Evolutionary conservation across 2,329 filamentous ascomycete species (phyloP).

Genomic region (Ascochyta clinopodiicola): DNA sequence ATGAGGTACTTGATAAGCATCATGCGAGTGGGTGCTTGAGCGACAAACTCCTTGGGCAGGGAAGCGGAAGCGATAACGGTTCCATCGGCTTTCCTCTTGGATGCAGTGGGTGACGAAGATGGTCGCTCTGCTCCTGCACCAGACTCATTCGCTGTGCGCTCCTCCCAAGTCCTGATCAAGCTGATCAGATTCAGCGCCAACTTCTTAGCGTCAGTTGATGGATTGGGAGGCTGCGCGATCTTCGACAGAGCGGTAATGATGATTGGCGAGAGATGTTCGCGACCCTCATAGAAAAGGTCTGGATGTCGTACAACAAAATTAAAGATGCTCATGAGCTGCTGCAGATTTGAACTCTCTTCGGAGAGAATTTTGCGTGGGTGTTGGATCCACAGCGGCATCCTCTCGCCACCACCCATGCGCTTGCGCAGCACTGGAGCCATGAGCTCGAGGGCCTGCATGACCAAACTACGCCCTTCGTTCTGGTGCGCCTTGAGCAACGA

Average conservation of each 20-base stretch:
- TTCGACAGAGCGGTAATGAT: conserved; percentile 91
- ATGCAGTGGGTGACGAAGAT: conserved; percentile 72
- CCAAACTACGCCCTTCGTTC: conserved; percentile 88
- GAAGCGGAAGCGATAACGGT: conserved; percentile 62
- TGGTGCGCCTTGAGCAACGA: conserved; percentile 91
- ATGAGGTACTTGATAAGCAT: conserved; percentile 95
- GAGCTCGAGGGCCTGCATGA: conserved; percentile 92
- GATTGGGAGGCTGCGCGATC: conserved; percentile 80
- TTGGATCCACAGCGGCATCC: conserved; percentile 83
- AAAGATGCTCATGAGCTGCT: conserved; percentile 97
- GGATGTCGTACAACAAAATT: conserved; percentile 94
- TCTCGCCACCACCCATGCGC: conserved; percentile 75
- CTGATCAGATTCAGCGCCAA: conserved; percentile 89
- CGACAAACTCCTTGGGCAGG: conserved; percentile 53
- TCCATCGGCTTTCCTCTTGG: conserved; percentile 80
- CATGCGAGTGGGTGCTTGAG: conserved; percentile 65
- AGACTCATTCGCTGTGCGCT: conserved; percentile 73
- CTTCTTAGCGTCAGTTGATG: conserved; percentile 90
- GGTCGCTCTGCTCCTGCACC: conserved; percentile 45
- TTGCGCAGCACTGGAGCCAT: conserved; percentile 94
- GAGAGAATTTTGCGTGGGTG: conserved; percentile 88
- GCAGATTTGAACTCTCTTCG: conserved; percentile 92
- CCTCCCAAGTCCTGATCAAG: conserved; percentile 92
- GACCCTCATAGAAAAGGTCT: conserved; percentile 90
- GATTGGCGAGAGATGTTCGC: conserved; percentile 86